phyloP scores from a whole-genome alignment of 371 early-diverging fungal species.

The Mucor plumbeus region DNA sequence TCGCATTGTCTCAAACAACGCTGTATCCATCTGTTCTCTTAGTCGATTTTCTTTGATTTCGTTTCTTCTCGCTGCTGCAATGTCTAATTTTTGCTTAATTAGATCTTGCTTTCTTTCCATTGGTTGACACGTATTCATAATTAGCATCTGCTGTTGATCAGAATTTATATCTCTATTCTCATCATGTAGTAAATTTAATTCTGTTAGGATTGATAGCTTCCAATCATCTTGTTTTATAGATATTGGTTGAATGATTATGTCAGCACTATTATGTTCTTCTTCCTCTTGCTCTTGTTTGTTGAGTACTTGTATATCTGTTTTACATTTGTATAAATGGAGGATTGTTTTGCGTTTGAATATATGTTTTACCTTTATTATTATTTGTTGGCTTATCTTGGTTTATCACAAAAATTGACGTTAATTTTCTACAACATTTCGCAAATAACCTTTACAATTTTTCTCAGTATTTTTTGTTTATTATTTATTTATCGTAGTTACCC shows the following conservation, averaged over 20 bases:
- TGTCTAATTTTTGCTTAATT: conserved; percentile 20
- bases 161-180: not conserved
- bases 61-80: conserved; percentile 23
- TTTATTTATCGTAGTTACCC: conserved; percentile 7
- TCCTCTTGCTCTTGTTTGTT: not conserved
- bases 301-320: too few relatives aligned
- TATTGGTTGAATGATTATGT: not conserved
- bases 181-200: not conserved
- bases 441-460: not conserved
- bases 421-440: conserved; percentile 5
- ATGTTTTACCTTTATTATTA: not conserved
- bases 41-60: conserved; percentile 12
- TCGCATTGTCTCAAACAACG: conserved; percentile 19
- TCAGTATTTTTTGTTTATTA: conserved; percentile 7
- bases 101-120: conserved; percentile 12
- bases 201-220: not conserved
- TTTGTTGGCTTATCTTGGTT: not conserved
- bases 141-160: not conserved
- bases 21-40: conserved; percentile 21
- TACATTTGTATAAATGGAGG: not conserved
- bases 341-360: not conserved
- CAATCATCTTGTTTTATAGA: not conserved
- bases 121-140: conserved; percentile 1
- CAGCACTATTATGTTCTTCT: not conserved
- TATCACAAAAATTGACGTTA: not conserved